A percentile compares a stretch with the other conserved stretches of the same genome.
Conservation (phyloP, 257 asterid genomes). For the Nemophila menziesii region DNA sequence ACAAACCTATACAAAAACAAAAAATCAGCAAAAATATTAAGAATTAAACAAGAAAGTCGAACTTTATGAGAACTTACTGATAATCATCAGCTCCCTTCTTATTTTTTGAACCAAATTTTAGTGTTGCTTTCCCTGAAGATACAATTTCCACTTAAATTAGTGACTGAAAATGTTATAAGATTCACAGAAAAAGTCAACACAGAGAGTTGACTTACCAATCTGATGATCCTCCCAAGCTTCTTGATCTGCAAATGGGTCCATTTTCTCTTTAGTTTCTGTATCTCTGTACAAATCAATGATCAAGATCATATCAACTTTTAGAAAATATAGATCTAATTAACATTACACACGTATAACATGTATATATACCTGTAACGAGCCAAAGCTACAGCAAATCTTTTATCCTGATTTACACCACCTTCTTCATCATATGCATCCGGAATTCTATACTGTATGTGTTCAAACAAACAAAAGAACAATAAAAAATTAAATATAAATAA, state of each 20-base stretch:
- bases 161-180: conserved; percentile 10
- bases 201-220: conserved; percentile 39
- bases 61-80: conserved; percentile 46
- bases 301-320: conserved; percentile 2
- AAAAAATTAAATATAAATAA: conserved; percentile 1
- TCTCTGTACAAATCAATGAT: conserved; percentile 36
- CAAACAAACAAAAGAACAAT: conserved; percentile 5
- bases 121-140: conserved; percentile 74
- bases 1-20: conserved; percentile 46
- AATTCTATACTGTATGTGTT: conserved; percentile 68
- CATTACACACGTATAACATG: neutral
- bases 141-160: conserved; percentile 14
- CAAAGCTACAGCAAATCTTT: conserved; percentile 39
- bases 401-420: conserved; percentile 45
- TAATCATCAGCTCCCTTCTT: conserved; percentile 50
- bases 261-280: conserved; percentile 68
- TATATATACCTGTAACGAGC: conserved; percentile 29
- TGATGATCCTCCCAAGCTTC: conserved; percentile 99
- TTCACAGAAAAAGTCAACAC: conserved; percentile 5
- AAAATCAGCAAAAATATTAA: neutral
- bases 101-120: conserved; percentile 71
- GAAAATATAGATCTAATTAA: neutral
- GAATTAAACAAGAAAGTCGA: neutral
- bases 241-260: conserved; percentile 98
- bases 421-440: conserved; percentile 60